Percentiles rank a stretch among this genome's conserved stretches.
Conservation (phyloP, 805 yeast species). For the Cyberlindnera veronae region DNA sequence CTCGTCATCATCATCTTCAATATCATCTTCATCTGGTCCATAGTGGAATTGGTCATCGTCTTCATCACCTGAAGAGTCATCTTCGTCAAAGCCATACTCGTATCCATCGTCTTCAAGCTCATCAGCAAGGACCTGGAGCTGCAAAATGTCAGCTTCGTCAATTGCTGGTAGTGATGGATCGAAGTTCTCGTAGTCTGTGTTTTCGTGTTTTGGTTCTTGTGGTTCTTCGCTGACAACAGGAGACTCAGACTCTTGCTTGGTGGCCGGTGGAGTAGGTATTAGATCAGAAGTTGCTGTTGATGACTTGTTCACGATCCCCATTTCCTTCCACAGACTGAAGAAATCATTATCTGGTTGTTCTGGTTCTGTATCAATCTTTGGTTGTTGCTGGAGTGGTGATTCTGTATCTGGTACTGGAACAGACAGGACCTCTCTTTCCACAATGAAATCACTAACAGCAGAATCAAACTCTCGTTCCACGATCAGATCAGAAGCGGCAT, state of each 20-base stretch:
- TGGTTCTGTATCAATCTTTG: conserved; percentile 10
- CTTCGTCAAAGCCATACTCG: conserved; percentile 36
- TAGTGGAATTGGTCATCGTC: conserved; percentile 26
- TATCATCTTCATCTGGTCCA: conserved; percentile 31
- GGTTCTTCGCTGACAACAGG: background rate
- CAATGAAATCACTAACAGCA: background rate
- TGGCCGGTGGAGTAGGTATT: background rate
- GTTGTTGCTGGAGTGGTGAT: too few species aligned
- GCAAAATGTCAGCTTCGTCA: conserved; percentile 44
- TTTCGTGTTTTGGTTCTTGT: background rate
- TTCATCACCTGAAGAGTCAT: conserved; percentile 25
- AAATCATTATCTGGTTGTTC: conserved; percentile 5
- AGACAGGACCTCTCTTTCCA: conserved; percentile 8
- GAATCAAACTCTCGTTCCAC: too few species aligned
- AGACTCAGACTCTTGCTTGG: background rate
- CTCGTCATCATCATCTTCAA: conserved; percentile 35
- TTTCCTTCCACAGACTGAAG: conserved; percentile 12
- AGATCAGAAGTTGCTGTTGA: background rate
- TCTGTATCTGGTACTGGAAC: too few species aligned
- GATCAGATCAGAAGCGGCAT: too few species aligned
- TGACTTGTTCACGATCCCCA: conserved; percentile 17
- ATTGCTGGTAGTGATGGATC: conserved; percentile 27
- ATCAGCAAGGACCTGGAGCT: conserved; percentile 52
- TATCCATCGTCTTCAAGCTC: conserved; percentile 38
- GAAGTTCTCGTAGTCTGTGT: background rate